These are phyloP conservation scores for Oxyria digyna DNA, from an alignment of 148 eudicot genomes.

Conservation along the genomic window DNA sequence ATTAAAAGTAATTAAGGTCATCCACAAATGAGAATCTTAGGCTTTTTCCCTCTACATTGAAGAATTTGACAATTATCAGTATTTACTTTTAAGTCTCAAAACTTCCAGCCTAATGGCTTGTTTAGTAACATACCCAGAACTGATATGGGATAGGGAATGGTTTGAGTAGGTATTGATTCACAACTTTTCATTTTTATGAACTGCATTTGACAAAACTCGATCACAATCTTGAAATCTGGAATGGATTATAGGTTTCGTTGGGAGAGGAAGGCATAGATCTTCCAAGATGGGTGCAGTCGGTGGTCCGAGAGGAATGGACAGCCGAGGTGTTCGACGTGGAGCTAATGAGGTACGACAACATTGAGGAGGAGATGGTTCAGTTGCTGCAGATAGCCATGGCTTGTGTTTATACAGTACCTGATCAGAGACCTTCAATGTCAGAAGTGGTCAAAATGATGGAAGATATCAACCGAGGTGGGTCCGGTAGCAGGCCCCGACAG, in stretches of 20 bases:
- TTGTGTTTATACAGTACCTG: slow-evolving; percentile 75
- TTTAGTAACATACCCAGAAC: too few relatives aligned
- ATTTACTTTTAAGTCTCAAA: too few relatives aligned
- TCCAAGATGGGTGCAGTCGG: slow-evolving; percentile 97
- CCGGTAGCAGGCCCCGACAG: slow-evolving; percentile 59
- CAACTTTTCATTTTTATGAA: too few relatives aligned
- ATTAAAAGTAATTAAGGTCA: too few relatives aligned
- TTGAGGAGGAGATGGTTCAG: slow-evolving; percentile 99
- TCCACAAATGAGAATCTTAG: too few relatives aligned
- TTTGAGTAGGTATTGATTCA: too few relatives aligned
- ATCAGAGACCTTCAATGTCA: slow-evolving; percentile 77
- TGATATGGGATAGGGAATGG: too few relatives aligned
- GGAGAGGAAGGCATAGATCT: slow-evolving; percentile 96
- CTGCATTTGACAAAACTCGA: too few relatives aligned
- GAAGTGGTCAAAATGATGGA: slow-evolving; percentile 87
- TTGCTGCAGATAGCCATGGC: slow-evolving; percentile 89
- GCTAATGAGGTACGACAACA: slow-evolving; percentile 79
- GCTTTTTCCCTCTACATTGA: too few relatives aligned
- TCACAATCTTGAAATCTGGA: too few relatives aligned
- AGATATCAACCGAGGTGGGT: slow-evolving; percentile 57
- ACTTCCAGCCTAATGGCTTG: too few relatives aligned
- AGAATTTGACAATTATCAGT: too few relatives aligned
- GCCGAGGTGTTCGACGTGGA: slow-evolving; percentile 99
- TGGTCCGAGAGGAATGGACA: slow-evolving; percentile 96
- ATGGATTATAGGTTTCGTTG: slow-evolving; percentile 45